A percentile compares a stretch with the other conserved stretches of the same genome.
phyloP scores from a whole-genome alignment of 768 basidiomycete species.

The Austroboletus festivus region DNA sequence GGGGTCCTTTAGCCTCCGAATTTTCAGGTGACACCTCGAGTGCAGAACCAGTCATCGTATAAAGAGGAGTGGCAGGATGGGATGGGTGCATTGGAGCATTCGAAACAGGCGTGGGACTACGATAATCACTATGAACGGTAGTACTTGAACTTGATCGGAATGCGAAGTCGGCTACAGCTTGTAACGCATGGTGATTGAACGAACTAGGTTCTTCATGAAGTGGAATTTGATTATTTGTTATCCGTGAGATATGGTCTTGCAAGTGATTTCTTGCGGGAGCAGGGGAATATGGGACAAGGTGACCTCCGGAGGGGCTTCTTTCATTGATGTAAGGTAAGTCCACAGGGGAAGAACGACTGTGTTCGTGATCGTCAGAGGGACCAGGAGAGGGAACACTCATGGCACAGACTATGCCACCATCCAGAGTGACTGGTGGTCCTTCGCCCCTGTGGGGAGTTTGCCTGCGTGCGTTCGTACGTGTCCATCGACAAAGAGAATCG shows the following conservation, averaged over 20 bases:
- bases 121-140: neutral
- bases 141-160: conserved; percentile 4
- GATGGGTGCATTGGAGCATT: neutral
- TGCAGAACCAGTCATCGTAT: neutral
- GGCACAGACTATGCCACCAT: conserved; percentile 4
- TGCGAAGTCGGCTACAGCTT: neutral
- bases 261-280: conserved; percentile 11
- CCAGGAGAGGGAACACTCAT: conserved; percentile 15
- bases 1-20: neutral
- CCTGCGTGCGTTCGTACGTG: neutral
- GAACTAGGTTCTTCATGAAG: conserved; percentile 16
- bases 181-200: neutral
- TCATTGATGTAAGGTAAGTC: conserved; percentile 12
- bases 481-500: conserved; percentile 1
- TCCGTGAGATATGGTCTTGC: conserved; percentile 3
- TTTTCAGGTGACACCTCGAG: neutral
- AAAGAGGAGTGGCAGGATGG: conserved; percentile 1
- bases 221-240: conserved; percentile 10
- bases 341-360: conserved; percentile 5
- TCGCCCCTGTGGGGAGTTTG: neutral
- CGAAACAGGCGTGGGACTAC: neutral
- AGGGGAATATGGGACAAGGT: conserved; percentile 17
- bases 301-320: conserved; percentile 14
- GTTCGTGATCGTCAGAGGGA: conserved; percentile 1
- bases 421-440: neutral